Percentiles rank a stretch among this genome's conserved stretches.
Conservation (phyloP, 495 filamentous ascomycete genomes). For the Penicillium parvum region DNA sequence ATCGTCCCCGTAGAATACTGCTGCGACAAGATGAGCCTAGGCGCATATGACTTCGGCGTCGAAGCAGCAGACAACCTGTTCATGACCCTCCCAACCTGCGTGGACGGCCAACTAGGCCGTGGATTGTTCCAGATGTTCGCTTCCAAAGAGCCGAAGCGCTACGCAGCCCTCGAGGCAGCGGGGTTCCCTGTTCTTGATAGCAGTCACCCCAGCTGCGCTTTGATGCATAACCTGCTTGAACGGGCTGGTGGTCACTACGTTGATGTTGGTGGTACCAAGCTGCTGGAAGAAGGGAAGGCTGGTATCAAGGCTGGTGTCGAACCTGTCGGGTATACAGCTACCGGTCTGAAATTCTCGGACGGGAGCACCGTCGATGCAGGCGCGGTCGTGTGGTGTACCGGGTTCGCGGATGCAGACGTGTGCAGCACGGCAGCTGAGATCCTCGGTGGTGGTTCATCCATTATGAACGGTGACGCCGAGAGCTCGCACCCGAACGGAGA, state of each 20-base stretch:
- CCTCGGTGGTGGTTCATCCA: conserved; percentile 19
- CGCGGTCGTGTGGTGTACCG: conserved; percentile 37
- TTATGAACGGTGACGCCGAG: neutral
- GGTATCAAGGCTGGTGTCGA: conserved; percentile 26
- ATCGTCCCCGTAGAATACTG: conserved; percentile 26
- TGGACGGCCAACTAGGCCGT: conserved; percentile 15
- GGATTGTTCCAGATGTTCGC: conserved; percentile 11
- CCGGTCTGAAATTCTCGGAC: conserved; percentile 31
- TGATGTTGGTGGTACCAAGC: conserved; percentile 33
- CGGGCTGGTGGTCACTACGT: conserved; percentile 38
- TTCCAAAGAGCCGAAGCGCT: conserved; percentile 15
- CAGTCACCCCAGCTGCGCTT: conserved; percentile 2
- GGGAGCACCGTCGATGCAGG: conserved; percentile 32
- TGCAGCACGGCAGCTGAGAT: conserved; percentile 19
- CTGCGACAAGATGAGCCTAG: conserved; percentile 13
- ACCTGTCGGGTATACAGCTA: conserved; percentile 24
- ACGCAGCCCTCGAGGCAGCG: conserved; percentile 9
- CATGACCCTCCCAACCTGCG: conserved; percentile 8
- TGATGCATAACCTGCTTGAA: conserved; percentile 23
- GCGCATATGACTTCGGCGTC: conserved; percentile 19
- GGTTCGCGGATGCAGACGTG: conserved; percentile 27
- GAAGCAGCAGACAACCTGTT: conserved; percentile 16
- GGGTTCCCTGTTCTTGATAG: conserved; percentile 26
- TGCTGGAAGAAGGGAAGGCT: conserved; percentile 27
- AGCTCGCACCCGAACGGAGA: neutral